Base-by-base conservation (phyloP, 306 rosid genomes). In the Comarum palustre region DNA sequence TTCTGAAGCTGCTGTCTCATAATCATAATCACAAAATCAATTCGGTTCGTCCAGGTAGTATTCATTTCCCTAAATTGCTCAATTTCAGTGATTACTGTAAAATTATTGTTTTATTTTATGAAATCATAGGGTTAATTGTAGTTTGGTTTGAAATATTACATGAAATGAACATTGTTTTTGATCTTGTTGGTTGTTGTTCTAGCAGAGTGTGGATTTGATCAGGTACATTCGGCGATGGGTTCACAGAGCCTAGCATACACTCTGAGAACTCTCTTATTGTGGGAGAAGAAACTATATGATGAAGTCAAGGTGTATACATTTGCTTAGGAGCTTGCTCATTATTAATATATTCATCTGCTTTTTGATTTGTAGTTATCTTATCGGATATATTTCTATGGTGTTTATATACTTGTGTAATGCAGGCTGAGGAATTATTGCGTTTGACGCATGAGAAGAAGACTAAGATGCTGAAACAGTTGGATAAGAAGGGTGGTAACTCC, bases 261-360 rank as follows among this genome's bases (percentile, higher is more conserved):
- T 70, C 73, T 93, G 74, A 83, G 79, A 82, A 89, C 82, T 78
- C 81, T 93, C 1, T 83, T 75, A 24, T 46, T 86, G 77, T 89
- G 98, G 98, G 98, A 93, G 87, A 87, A 86, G 82, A 93, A 93
- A 77, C 84, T 93, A 5, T 87, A 89, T 48, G 73, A 78, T 36
- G 97, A 93, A 84, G 97, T 93, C 64, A 90, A 93, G 97, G 97
- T 90, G 66, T 32, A 1, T 16, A 25, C 5, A 19, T 4, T 24
- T 15, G 38, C 36, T 14, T 4, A 2, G 22, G 17, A 43, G 4
- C 13, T 36, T 3, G 39, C 55, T 47, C 2, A 0, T 32, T 27
- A n/a, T 43, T 0, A 19, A 25, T 59, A 45, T 45, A 11, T 14
- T 55, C 60, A 8, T 68, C 29, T 22, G 50, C 9, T 14, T 6